Evolutionary conservation across 495 filamentous ascomycete species (phyloP), one percentile per base, ranked within the genome.

Genomic region (Aspergillus avenaceus): DNA sequence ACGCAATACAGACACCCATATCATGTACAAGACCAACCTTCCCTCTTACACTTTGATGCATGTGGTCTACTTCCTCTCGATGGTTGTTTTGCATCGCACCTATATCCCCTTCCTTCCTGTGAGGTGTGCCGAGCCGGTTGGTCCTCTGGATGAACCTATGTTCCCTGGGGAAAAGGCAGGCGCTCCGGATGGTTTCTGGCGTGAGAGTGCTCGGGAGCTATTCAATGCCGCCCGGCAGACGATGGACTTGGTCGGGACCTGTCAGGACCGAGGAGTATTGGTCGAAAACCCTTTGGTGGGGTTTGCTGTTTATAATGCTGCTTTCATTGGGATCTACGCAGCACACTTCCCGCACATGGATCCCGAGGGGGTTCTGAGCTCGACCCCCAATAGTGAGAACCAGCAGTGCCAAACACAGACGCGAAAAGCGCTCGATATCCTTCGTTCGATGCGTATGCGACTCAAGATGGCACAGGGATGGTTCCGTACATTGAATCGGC

Each of bases 101-200:
- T 91, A 88, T 59, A 76, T 95, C 23, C 88, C 89, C 0, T 93
- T 92, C 61, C 77, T 96, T 13, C 86, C 90, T 7, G 64, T 91
- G 16, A 81, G 81, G 3, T 88, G 84, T 66, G 62, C 69, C 19
- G 80, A 78, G 52, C 87, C 88, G 0, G 60, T 78, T 19, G 90
- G 89, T 0, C 89, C 90, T 0, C 64, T 90, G 14, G 89, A 92
- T 56, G 77, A 80, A 37, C 88, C 88, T 2, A 71, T 77, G 1
- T 85, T 89, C 53, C 70, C 78, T 0, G 55, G 69, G 14, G 78
- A 84, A 9, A 74, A 81, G 55, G 70, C 58, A 56, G 72, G 61
- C 21, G 66, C 54, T 60, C 81, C 60, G 53, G 81, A 57, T 40
- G 75, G 75, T 0, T 92, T 89, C 65, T 93, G 87, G 87, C 78